Conservation (phyloP, 2,329 filamentous ascomycete species). For the Claviceps capensis region DNA sequence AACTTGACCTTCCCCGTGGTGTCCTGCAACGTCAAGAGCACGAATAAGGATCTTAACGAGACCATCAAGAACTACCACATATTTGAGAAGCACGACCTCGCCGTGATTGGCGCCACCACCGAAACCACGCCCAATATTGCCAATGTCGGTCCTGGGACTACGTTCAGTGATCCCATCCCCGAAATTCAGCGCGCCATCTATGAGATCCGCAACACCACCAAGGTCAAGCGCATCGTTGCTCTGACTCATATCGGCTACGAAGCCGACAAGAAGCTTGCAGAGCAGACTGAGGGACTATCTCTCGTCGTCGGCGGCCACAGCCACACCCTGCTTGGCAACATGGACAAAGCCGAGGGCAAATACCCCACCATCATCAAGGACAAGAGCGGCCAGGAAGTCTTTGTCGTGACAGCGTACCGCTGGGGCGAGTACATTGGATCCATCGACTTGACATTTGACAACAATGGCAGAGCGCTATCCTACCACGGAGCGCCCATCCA, state of each 20-base stretch:
- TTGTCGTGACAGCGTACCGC: constrained; percentile 52
- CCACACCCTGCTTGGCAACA: constrained; percentile 45
- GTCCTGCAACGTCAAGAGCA: constrained; percentile 49
- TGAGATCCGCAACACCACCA: constrained; percentile 45
- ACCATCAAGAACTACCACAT: constrained; percentile 53
- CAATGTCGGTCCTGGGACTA: constrained; percentile 42
- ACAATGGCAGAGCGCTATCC: constrained; percentile 43
- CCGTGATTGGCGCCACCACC: constrained; percentile 46
- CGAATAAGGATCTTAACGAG: constrained; percentile 43
- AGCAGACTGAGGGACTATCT: constrained; percentile 47
- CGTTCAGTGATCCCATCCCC: constrained; percentile 41
- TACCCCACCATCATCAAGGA: constrained; percentile 53
- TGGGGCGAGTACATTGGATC: constrained; percentile 58
- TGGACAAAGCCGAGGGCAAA: constrained; percentile 41
- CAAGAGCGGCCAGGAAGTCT: constrained; percentile 50
- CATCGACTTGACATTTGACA: constrained; percentile 51
- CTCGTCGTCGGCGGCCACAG: constrained; percentile 53
- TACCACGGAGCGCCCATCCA: constrained; percentile 53
- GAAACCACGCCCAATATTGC: constrained; percentile 33
- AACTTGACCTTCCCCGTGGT: constrained; percentile 53
- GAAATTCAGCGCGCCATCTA: constrained; percentile 49
- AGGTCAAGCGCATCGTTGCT: constrained; percentile 50
- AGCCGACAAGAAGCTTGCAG: constrained; percentile 45
- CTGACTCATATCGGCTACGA: constrained; percentile 57
- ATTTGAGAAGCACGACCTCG: constrained; percentile 45